Evolutionary conservation across 2,329 filamentous ascomycete genomes (phyloP).

Genomic region (Xylaria hypoxylon): DNA sequence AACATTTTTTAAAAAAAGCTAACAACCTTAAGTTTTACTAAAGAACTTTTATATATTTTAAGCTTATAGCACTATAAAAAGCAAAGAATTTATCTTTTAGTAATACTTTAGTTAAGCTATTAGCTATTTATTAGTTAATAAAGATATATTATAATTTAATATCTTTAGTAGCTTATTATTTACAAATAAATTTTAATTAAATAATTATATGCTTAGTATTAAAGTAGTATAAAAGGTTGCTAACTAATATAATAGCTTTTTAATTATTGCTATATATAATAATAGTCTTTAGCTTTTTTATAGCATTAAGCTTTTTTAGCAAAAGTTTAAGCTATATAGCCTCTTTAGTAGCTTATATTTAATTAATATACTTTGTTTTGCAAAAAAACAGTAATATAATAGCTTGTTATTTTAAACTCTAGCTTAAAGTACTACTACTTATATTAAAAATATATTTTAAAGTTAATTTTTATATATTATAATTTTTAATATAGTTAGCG

Average conservation of each 20-base stretch:
- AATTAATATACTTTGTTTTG: not conserved
- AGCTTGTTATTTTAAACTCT: slow-evolving; percentile 1
- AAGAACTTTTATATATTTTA: slow-evolving; percentile 8
- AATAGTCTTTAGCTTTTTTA: not conserved
- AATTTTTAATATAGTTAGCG: not conserved
- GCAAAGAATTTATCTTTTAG: slow-evolving; percentile 15
- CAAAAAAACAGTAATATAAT: slow-evolving; percentile 8
- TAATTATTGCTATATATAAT: slow-evolving; percentile 16
- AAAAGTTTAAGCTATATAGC: not conserved
- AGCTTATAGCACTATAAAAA: slow-evolving; percentile 11
- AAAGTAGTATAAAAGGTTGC: not conserved
- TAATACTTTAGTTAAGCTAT: slow-evolving; percentile 11
- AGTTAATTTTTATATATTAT: not conserved
- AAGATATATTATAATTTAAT: not conserved
- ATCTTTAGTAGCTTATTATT: not conserved
- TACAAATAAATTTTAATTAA: slow-evolving; percentile 1
- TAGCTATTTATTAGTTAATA: slow-evolving; percentile 1
- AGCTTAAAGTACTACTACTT: not conserved
- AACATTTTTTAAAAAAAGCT: no score
- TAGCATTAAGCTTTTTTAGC: not conserved
- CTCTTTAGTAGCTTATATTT: slow-evolving; percentile 3
- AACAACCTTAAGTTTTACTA: not conserved
- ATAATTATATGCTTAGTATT: slow-evolving; percentile 6
- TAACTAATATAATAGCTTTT: not conserved
- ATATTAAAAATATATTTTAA: not conserved